phyloP scores from a whole-genome alignment of 202 grass and related monocot genomes.

The Eragrostis tef region DNA sequence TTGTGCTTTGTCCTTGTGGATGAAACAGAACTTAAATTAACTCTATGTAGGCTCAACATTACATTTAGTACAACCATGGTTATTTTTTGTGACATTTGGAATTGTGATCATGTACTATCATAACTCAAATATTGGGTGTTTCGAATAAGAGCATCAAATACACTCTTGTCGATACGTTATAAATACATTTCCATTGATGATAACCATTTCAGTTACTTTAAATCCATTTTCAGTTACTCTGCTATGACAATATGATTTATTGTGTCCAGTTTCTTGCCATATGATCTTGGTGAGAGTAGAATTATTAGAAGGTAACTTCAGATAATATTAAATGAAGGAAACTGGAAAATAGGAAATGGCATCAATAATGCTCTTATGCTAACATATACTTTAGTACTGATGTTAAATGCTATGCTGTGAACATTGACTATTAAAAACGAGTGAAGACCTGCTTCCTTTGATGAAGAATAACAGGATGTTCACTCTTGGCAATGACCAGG shows the following conservation, averaged over 20 bases:
- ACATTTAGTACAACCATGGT: neutral
- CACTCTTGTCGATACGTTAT: neutral
- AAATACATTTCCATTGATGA: neutral
- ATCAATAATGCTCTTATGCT: neutral
- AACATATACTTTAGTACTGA: neutral
- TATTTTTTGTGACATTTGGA: neutral
- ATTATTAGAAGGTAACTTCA: constrained; percentile 4
- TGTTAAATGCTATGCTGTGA: neutral
- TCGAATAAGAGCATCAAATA: neutral
- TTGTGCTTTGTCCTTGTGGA: neutral
- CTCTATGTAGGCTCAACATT: neutral
- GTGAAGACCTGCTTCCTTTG: no score
- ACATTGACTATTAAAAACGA: no score
- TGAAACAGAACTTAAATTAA: neutral
- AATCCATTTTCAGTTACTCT: constrained; percentile 19
- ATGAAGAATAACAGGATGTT: no score
- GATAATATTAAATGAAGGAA: constrained; percentile 2
- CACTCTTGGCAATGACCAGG: no score
- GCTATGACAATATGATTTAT: neutral
- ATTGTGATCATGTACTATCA: neutral
- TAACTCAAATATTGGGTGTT: neutral
- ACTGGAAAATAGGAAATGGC: neutral
- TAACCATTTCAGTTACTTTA: neutral
- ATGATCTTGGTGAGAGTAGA: constrained; percentile 6
- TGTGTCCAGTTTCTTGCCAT: neutral